Conservation (phyloP, 2,329 filamentous ascomycete species). For the Colletotrichum nymphaeae region DNA sequence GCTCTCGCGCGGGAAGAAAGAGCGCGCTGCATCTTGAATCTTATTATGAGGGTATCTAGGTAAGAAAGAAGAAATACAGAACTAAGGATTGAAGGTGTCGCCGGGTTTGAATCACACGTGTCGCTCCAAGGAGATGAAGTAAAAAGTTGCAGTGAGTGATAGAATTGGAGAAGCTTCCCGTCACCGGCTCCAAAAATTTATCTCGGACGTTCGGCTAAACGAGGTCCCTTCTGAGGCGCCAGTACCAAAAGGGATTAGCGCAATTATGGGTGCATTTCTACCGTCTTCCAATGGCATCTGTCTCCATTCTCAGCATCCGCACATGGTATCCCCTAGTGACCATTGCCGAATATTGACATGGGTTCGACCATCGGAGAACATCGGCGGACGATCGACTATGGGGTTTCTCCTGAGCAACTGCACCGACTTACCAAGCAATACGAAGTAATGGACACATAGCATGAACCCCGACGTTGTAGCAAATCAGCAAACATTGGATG, state of each 20-base stretch:
- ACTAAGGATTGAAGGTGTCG: conserved; percentile 44
- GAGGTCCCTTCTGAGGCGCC: conserved; percentile 46
- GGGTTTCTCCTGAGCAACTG: not conserved
- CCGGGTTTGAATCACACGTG: conserved; percentile 41
- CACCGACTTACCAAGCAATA: not conserved
- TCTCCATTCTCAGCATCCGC: conserved; percentile 34
- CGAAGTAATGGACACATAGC: not conserved
- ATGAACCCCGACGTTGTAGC: not conserved
- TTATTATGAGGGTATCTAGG: conserved; percentile 44
- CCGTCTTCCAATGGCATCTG: conserved; percentile 50
- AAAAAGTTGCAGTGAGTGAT: conserved; percentile 38
- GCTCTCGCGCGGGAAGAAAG: conserved; percentile 84
- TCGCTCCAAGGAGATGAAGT: conserved; percentile 41
- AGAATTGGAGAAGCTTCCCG: conserved; percentile 32
- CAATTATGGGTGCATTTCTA: conserved; percentile 44
- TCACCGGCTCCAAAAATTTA: conserved; percentile 52
- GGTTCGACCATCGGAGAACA: not conserved
- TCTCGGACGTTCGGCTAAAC: conserved; percentile 54
- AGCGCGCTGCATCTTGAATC: conserved; percentile 89
- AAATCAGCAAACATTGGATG: not conserved
- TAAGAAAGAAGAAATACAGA: conserved; percentile 44
- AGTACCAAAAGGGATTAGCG: conserved; percentile 46
- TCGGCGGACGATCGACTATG: not conserved
- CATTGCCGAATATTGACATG: conserved; percentile 7
- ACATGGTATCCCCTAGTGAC: conserved; percentile 28